Evolutionary conservation across 1,284 basidiomycete species (phyloP), one percentile per base, ranked within the genome.

Genomic region (Thecaphora thlaspeos): DNA sequence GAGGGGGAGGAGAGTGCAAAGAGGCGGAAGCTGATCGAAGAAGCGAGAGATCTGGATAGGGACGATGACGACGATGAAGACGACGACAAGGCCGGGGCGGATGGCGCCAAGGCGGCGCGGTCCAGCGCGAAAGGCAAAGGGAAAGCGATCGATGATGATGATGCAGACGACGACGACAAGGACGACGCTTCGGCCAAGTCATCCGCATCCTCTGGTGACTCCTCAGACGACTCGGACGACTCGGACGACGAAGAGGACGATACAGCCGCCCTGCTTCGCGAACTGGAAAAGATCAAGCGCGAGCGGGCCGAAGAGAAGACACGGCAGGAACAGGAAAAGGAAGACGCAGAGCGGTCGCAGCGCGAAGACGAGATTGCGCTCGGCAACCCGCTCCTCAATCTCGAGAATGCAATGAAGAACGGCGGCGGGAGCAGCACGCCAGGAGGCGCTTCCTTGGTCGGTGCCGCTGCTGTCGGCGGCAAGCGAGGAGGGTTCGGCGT

Each of bases 351-450:
- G 36, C 47, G 54, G 23, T 42, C 55, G 15, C 23, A 56, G 14
- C 55, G 63, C 2, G 63, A 77, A 48, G 60, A 73, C 30, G 61
- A 75, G 47, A 73, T 77, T 46, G 75, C 75, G 2, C 39, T 46
- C 15, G 73, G 71, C 10, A 77, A 77, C 40, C 75, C 75, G 1
- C 55, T 77, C 0, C 49, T 77, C 36, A 75, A 76, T 45, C 55
- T 76, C 28, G 70, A 75, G 43, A 43, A 53, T 30, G 61, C 66
- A 8, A 46, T 66, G 40, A 46, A 55, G 11, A 51, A 48, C 8
- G 47, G 41, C n/a, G 42, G 19, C 19, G 32, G n/a, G n/a, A n/a
- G n/a, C n/a, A n/a, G n/a, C 17, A 17, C 41, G 9, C 30, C 44
- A 4, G 38, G 24, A 0, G 4, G 22, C 5, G 24, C 43, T 21